phyloP scores from a whole-genome alignment of 2,329 filamentous ascomycete species.

The Exserohilum turcica region DNA sequence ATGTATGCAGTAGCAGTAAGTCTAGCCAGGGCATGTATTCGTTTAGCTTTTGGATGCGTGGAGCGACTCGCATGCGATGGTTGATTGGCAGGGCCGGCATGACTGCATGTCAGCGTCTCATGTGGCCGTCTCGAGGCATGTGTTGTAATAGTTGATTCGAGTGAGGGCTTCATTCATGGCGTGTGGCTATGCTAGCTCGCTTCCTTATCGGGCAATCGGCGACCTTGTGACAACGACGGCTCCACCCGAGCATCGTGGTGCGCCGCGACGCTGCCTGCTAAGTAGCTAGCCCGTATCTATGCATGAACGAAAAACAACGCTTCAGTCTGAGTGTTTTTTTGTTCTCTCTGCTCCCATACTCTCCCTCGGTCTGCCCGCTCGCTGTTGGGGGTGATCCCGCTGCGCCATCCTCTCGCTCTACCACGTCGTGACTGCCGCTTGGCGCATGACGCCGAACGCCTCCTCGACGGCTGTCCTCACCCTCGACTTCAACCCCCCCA shows the following conservation, averaged over 20 bases:
- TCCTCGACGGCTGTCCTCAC: conserved; percentile 13
- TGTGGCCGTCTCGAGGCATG: no score
- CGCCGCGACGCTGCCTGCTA: conserved; percentile 20
- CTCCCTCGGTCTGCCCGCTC: neutral
- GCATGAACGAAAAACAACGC: neutral
- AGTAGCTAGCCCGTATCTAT: neutral
- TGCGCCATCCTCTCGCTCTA: neutral
- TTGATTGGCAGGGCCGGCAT: conserved; percentile 7
- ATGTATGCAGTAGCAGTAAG: no score
- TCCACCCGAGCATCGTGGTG: conserved; percentile 20
- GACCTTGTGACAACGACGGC: conserved; percentile 20
- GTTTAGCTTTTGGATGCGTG: no score
- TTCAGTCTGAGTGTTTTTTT: neutral
- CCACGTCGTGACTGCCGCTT: conserved; percentile 30
- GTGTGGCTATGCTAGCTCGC: conserved; percentile 20
- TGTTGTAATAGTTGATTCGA: no score
- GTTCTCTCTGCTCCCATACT: neutral
- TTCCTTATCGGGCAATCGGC: conserved; percentile 24
- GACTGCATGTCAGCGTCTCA: conserved; percentile 27
- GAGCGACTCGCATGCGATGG: no score
- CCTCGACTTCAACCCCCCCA: conserved; percentile 12
- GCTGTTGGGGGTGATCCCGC: conserved; percentile 7
- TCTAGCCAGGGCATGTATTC: no score
- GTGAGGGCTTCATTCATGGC: no score
- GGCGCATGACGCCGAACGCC: conserved; percentile 23